Evolutionary conservation across 2,329 filamentous ascomycete genomes (phyloP).

Genomic region (Diaporthe eres): DNA sequence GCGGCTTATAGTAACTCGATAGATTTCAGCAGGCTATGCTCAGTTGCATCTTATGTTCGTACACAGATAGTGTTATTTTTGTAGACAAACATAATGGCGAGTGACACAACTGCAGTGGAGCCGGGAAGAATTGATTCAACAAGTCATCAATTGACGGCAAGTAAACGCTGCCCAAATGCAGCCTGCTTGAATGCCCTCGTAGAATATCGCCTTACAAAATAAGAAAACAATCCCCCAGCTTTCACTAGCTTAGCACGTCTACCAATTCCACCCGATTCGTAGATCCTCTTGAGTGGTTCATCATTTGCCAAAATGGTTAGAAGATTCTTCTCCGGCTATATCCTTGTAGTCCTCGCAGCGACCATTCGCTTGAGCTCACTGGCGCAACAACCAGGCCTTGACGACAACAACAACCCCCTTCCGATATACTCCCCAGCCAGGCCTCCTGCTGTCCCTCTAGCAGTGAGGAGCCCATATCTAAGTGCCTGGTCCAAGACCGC

Average conservation of each 20-base stretch:
- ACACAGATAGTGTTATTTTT: neutral
- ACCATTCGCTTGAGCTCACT: neutral
- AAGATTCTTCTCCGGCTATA: neutral
- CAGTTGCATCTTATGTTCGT: neutral
- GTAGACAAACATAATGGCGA: neutral
- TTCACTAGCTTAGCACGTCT: neutral
- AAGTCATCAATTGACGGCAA: neutral
- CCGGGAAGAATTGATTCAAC: neutral
- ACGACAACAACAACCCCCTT: conserved; percentile 34
- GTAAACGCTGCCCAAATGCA: neutral
- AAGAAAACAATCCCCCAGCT: neutral
- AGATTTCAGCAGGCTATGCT: neutral
- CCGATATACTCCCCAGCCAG: conserved; percentile 49
- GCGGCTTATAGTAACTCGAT: conserved; percentile 9
- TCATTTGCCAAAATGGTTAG: conserved; percentile 15
- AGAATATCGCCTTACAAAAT: neutral
- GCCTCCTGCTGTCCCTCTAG: conserved; percentile 59
- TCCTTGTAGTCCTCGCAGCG: neutral
- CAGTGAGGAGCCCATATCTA: conserved; percentile 68
- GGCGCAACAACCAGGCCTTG: conserved; percentile 15
- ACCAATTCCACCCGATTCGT: neutral
- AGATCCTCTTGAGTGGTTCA: neutral
- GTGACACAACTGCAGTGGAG: neutral
- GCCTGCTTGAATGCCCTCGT: neutral
- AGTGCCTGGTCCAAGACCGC: conserved; percentile 73